Percentiles rank a stretch among this genome's conserved stretches.
Conservation (phyloP, 73 alveolate genomes). For the Diophrys sp. region DNA sequence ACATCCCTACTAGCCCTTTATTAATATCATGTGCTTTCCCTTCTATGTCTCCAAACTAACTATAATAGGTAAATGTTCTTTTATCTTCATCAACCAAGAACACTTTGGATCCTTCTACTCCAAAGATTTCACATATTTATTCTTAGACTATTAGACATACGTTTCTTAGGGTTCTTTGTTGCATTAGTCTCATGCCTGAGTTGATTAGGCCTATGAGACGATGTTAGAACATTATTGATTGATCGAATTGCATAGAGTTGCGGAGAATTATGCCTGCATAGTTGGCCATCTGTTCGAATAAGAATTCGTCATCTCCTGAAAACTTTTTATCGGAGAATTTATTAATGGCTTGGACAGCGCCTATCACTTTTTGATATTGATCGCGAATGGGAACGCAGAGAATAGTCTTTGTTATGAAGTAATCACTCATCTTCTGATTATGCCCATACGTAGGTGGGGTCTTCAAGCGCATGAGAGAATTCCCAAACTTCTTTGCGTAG, state of each 20-base stretch:
- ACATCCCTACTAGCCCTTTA: not conserved
- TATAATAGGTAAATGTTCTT: conserved; percentile 7
- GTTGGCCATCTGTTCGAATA: conserved; percentile 20
- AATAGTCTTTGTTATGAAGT: too few relatives aligned
- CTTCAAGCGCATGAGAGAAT: too few relatives aligned
- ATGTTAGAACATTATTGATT: conserved; percentile 19
- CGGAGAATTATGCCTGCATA: conserved; percentile 45
- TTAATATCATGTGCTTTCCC: not conserved
- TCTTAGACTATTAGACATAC: conserved; percentile 42
- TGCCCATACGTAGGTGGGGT: too few relatives aligned
- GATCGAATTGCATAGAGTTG: conserved; percentile 28
- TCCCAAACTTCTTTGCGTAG: not conserved
- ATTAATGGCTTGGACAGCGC: not conserved
- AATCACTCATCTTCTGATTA: too few relatives aligned
- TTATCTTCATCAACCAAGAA: conserved; percentile 48
- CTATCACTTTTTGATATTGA: not conserved
- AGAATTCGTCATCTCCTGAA: too few relatives aligned
- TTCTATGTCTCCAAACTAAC: conserved; percentile 24
- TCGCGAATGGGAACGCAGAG: too few relatives aligned
- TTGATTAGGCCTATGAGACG: conserved; percentile 17
- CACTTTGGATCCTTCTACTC: conserved; percentile 38
- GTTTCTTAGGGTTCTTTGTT: not conserved
- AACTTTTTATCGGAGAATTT: not conserved
- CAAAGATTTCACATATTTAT: conserved; percentile 42
- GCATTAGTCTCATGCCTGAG: conserved; percentile 18